A percentile compares a stretch with the other conserved stretches of the same genome.
These are phyloP conservation scores for Coemansia sp. DNA, from an alignment of 192 early-diverging fungal genomes.

Conservation along the genomic window DNA sequence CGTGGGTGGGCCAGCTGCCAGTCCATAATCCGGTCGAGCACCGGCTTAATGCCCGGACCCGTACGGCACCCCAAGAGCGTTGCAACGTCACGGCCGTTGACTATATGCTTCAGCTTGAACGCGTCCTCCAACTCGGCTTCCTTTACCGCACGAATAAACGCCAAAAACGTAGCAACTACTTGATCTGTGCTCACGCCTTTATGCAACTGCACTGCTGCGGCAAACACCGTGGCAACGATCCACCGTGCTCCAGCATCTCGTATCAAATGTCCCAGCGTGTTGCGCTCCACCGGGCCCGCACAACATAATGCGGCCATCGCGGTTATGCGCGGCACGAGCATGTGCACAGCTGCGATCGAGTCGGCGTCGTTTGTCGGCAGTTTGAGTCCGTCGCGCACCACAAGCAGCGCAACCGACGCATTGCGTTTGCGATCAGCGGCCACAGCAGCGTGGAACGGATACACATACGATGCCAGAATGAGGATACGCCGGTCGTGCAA, in stretches of 20 bases:
- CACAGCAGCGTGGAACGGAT: slow-evolving; percentile 54
- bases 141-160: slow-evolving; percentile 13
- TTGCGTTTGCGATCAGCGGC: slow-evolving; percentile 51
- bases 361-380: slow-evolving; percentile 48
- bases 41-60: slow-evolving; percentile 64
- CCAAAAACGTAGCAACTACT: slow-evolving; percentile 20
- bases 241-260: slow-evolving; percentile 61
- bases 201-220: slow-evolving; percentile 44
- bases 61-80: slow-evolving; percentile 66
- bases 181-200: not conserved
- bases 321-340: slow-evolving; percentile 13
- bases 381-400: slow-evolving; percentile 66
- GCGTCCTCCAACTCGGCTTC: slow-evolving; percentile 22
- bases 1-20: slow-evolving; percentile 81
- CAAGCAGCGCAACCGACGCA: slow-evolving; percentile 48
- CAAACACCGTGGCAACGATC: slow-evolving; percentile 54
- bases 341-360: slow-evolving; percentile 23
- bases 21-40: slow-evolving; percentile 69
- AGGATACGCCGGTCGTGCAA: slow-evolving; percentile 36
- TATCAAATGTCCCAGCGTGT: slow-evolving; percentile 61
- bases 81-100: slow-evolving; percentile 64
- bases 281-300: slow-evolving; percentile 13
- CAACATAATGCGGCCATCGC: slow-evolving; percentile 5
- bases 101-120: slow-evolving; percentile 43
- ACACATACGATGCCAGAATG: slow-evolving; percentile 59